Conservation (phyloP, 1,284 basidiomycete species). For the Apiotrichum siamense region DNA sequence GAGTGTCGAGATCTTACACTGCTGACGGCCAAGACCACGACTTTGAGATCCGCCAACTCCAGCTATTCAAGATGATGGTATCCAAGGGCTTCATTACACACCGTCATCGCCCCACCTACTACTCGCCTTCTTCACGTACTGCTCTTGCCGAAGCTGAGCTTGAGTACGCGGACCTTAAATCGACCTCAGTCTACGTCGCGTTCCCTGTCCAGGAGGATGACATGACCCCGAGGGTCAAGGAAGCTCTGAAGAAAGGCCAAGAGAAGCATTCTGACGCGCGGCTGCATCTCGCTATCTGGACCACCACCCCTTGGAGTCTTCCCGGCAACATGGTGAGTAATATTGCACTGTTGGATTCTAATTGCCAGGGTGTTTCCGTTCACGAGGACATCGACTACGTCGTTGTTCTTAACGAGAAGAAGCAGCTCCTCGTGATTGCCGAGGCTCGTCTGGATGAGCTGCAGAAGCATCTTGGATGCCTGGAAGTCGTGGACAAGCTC, state of each 20-base stretch:
- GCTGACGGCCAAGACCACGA: conserved; percentile 58
- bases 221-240: conserved; percentile 30
- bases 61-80: conserved; percentile 84
- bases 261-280: conserved; percentile 3
- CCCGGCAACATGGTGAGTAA: conserved; percentile 81
- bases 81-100: conserved; percentile 69
- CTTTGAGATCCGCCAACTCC: conserved; percentile 85
- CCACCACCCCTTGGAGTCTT: conserved; percentile 96
- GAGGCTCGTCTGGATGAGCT: conserved; percentile 60
- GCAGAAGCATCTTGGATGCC: conserved; percentile 53
- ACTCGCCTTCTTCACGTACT: conserved; percentile 89
- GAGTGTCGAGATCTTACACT: conserved; percentile 26
- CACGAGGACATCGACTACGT: conserved; percentile 67
- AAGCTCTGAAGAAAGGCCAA: conserved; percentile 17
- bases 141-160: conserved; percentile 95
- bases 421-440: conserved; percentile 59
- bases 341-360: not conserved
- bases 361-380: conserved; percentile 71
- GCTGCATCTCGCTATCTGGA: conserved; percentile 81
- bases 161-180: conserved; percentile 81
- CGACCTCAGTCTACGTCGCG: conserved; percentile 78
- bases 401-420: conserved; percentile 51
- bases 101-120: conserved; percentile 85
- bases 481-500: conserved; percentile 53
- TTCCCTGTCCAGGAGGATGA: conserved; percentile 55